A percentile compares a stretch with the other conserved stretches of the same genome.
Evolutionary conservation across 2,329 filamentous ascomycete species (phyloP).

Genomic region (Atkinsonella hypoxylon): DNA sequence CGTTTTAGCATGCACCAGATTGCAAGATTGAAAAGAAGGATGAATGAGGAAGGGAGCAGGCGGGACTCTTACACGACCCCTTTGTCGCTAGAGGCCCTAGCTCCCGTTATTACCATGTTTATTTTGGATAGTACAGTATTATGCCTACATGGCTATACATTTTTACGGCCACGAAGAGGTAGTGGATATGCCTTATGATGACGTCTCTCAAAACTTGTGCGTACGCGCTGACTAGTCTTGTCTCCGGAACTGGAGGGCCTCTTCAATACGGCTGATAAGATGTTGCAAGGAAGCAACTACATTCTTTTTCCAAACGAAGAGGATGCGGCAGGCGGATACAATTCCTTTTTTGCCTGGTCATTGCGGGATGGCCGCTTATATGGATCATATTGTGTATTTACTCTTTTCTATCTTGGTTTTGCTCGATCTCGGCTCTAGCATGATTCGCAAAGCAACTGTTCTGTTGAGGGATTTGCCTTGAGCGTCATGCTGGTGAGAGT

Average conservation of each 20-base stretch:
- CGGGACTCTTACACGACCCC: background rate
- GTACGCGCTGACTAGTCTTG: background rate
- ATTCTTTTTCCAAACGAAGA: background rate
- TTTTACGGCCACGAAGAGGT: background rate
- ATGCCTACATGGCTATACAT: background rate
- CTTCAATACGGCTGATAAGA: conserved; percentile 4
- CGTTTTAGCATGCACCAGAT: conserved; percentile 8
- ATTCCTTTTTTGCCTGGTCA: background rate
- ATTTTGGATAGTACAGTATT: background rate
- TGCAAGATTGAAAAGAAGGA: background rate
- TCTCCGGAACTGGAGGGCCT: background rate
- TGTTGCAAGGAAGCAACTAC: background rate
- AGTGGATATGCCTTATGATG: conserved; percentile 7
- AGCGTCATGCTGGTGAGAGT: background rate
- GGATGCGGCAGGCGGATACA: background rate
- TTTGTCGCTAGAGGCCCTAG: background rate
- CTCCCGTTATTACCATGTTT: background rate
- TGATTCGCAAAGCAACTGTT: background rate
- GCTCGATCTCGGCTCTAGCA: background rate
- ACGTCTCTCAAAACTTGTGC: conserved; percentile 2
- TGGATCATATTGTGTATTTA: background rate
- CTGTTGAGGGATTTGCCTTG: background rate
- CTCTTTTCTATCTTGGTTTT: background rate
- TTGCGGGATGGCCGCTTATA: background rate
- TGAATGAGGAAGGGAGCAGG: background rate